phyloP scores from a whole-genome alignment of 495 filamentous ascomycete genomes.

The Penicillium coffeae region DNA sequence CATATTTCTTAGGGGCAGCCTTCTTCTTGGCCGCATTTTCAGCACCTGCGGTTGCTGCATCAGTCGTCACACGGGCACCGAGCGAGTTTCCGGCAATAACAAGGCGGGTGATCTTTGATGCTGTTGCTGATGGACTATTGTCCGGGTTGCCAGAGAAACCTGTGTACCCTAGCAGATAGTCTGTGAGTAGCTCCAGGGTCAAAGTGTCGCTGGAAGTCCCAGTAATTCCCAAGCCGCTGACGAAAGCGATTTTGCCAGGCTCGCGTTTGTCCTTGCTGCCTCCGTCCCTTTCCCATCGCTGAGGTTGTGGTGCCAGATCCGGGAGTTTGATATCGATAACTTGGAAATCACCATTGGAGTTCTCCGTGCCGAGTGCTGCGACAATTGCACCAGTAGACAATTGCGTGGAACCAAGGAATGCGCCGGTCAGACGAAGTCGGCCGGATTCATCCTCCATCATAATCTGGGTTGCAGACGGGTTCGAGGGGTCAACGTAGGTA shows the following conservation, averaged over 20 bases:
- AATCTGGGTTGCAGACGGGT: conserved; percentile 52
- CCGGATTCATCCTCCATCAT: conserved; percentile 97
- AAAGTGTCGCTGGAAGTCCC: conserved; percentile 68
- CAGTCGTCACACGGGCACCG: conserved; percentile 46
- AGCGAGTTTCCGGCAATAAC: conserved; percentile 93
- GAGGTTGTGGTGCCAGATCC: conserved; percentile 75
- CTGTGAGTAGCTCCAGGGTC: conserved; percentile 70
- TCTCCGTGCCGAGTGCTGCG: conserved; percentile 90
- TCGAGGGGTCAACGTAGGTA: conserved; percentile 60
- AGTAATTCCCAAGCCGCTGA: conserved; percentile 82
- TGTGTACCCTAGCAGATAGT: conserved; percentile 85
- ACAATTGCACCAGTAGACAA: conserved; percentile 90
- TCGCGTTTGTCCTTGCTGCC: conserved; percentile 18
- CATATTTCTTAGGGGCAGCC: conserved; percentile 71
- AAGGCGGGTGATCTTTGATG: conserved; percentile 72
- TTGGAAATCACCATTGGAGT: conserved; percentile 85
- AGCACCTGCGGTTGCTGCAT: conserved; percentile 16
- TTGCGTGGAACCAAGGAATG: conserved; percentile 55
- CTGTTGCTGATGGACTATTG: conserved; percentile 18
- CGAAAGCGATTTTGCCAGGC: conserved; percentile 72
- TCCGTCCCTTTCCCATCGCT: conserved; percentile 64
- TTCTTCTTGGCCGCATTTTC: conserved; percentile 42
- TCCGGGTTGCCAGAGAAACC: conserved; percentile 52
- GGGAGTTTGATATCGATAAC: conserved; percentile 85
- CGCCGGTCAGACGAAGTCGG: conserved; percentile 75